phyloP scores from a whole-genome alignment of 1,139 yeast genomes.

The Candida sojae region DNA sequence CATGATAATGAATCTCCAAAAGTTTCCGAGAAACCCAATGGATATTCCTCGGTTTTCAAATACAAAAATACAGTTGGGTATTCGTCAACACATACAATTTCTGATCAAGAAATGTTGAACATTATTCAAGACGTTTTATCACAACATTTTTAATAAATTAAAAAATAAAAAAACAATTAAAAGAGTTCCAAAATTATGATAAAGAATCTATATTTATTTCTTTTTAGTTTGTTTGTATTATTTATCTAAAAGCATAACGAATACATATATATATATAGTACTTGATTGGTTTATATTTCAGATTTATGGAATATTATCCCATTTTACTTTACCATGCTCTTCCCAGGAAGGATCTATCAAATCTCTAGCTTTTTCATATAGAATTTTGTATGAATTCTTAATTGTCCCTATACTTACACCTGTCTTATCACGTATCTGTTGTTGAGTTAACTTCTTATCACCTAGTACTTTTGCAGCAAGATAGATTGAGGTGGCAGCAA shows the following conservation, averaged over 20 bases:
- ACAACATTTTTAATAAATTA: background rate
- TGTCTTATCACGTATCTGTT: constrained; percentile 86
- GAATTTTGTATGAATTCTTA: constrained; percentile 82
- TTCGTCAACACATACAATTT: constrained; percentile 10
- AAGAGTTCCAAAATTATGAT: background rate
- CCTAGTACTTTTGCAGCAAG: constrained; percentile 88
- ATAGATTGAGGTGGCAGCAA: constrained; percentile 95
- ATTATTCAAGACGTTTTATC: constrained; percentile 11
- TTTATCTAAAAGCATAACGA: background rate
- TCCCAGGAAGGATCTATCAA: constrained; percentile 80
- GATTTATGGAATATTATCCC: constrained; percentile 58
- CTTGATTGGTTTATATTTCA: constrained; percentile 6
- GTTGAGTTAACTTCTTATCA: constrained; percentile 58
- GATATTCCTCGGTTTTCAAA: constrained; percentile 8
- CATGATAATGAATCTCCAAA: background rate
- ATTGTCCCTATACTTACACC: constrained; percentile 98
- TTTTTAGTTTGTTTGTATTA: background rate
- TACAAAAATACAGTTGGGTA: constrained; percentile 18
- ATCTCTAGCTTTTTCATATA: constrained; percentile 71
- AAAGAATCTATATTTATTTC: background rate
- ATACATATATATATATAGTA: too few relatives aligned
- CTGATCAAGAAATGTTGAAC: constrained; percentile 17
- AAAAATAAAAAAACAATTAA: background rate
- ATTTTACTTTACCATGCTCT: constrained; percentile 63
- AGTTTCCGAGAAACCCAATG: background rate